Conservation (phyloP, 805 yeast genomes). For the Pichia exigua region DNA sequence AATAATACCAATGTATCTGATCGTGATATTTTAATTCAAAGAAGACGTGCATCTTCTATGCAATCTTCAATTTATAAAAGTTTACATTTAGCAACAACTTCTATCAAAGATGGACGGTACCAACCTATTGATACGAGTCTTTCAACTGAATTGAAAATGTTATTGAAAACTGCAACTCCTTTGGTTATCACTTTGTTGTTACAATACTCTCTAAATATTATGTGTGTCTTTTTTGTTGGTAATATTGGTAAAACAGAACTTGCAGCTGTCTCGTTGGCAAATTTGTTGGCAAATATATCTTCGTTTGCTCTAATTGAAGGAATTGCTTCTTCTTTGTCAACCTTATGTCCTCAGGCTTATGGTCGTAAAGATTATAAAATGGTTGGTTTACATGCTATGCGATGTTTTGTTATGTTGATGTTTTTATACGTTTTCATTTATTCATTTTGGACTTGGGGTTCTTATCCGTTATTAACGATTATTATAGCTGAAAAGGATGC, state of each 20-base stretch:
- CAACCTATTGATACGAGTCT: slow-evolving; percentile 36
- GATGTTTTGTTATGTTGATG: slow-evolving; percentile 40
- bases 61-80: slow-evolving; percentile 10
- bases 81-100: slow-evolving; percentile 15
- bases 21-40: slow-evolving; percentile 18
- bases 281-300: slow-evolving; percentile 49
- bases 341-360: slow-evolving; percentile 54
- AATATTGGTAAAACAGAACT: slow-evolving; percentile 50
- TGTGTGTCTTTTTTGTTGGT: slow-evolving; percentile 50
- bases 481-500: slow-evolving; percentile 41
- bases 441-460: slow-evolving; percentile 34
- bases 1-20: slow-evolving; percentile 6
- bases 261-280: slow-evolving; percentile 53
- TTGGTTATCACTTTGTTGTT: slow-evolving; percentile 45
- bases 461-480: slow-evolving; percentile 24
- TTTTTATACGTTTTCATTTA: slow-evolving; percentile 32
- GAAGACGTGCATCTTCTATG: slow-evolving; percentile 22
- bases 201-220: slow-evolving; percentile 46
- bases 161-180: slow-evolving; percentile 39
- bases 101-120: slow-evolving; percentile 17
- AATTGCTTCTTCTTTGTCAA: slow-evolving; percentile 48
- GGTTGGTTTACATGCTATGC: slow-evolving; percentile 45
- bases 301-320: slow-evolving; percentile 52
- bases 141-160: slow-evolving; percentile 31
- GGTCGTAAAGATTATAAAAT: slow-evolving; percentile 43